Evolutionary conservation across 2,329 filamentous ascomycete species (phyloP), one percentile per base, ranked within the genome.

Genomic region (Eutypa lata): DNA sequence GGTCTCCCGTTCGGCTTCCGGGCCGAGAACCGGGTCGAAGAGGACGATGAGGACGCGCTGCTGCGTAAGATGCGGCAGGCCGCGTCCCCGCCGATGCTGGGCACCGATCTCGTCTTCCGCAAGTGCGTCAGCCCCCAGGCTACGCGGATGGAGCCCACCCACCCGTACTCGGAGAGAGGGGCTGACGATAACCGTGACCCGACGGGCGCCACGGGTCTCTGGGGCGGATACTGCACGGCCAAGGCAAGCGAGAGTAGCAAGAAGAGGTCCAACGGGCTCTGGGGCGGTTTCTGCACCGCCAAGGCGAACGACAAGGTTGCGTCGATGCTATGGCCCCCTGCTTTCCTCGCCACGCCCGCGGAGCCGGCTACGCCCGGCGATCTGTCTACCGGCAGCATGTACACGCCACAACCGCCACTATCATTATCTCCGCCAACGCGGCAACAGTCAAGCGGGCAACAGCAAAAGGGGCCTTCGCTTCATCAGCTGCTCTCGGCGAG

Each of bases 81-180:
- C 21, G 75, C 79, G 62, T 85, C 84, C 55, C 93, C 93, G 40
- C 93, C 93, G 10, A 95, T 97, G 91, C 82, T 96, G 11, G 93
- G 93, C 52, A 75, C 78, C 53, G 89, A 96, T 60, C 81, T 97
- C 51, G 76, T 79, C 24, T 96, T 97, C 68, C 89, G 91, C 33
- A 83, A 82, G 67, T 96, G 91, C 67, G 79, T 81, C 10, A 96
- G 92, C 24, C 93, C 93, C 6, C 87, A 93, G 68, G 83, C 86
- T 51, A 95, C 91, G 16, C 86, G 90, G 63, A 88, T 95, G 63
- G 91, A 96, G 65, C 86, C 89, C 1, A 87, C 89, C 52, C 88
- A 91, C 65, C 81, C 74, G 60, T 83, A 65, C 74, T 68, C 75
- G 28, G 58, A 53, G 63, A 49, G 60, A 68, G 26, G 76, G 79